Conservation (phyloP, 1,284 basidiomycete genomes). For the Moesziomyces globuligerus region DNA sequence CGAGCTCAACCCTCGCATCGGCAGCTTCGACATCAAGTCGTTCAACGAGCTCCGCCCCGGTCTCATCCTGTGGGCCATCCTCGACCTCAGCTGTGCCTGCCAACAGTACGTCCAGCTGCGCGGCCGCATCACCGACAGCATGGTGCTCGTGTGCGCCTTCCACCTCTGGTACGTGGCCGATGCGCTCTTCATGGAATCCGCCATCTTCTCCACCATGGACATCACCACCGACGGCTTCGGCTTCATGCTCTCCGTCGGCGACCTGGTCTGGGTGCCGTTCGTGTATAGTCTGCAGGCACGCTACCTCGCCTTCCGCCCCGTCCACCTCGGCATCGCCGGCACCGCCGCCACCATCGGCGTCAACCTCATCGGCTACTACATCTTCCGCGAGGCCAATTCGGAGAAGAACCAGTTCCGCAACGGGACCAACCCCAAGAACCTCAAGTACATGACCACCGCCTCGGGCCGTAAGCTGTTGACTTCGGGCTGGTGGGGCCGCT, state of each 20-base stretch:
- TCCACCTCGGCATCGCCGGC: slow-evolving; percentile 78
- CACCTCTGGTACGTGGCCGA: slow-evolving; percentile 89
- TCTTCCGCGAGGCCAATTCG: slow-evolving; percentile 87
- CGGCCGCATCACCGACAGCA: slow-evolving; percentile 84
- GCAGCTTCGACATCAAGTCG: slow-evolving; percentile 91
- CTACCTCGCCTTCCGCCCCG: slow-evolving; percentile 86
- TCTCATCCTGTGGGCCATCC: slow-evolving; percentile 90
- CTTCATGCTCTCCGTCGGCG: slow-evolving; percentile 96
- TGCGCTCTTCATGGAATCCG: slow-evolving; percentile 69
- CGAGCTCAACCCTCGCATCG: slow-evolving; percentile 87
- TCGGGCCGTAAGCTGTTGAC: slow-evolving; percentile 89
- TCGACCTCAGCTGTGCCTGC: slow-evolving; percentile 91
- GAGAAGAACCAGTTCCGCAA: slow-evolving; percentile 97
- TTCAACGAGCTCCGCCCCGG: slow-evolving; percentile 87
- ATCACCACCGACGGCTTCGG: slow-evolving; percentile 98
- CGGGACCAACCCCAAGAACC: slow-evolving; percentile 91
- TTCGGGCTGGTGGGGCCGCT: slow-evolving; percentile 96
- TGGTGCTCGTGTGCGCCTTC: slow-evolving; percentile 88
- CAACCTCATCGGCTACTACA: slow-evolving; percentile 84
- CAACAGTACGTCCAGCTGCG: slow-evolving; percentile 82
- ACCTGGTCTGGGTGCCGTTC: slow-evolving; percentile 94
- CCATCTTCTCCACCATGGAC: slow-evolving; percentile 95
- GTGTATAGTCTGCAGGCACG: slow-evolving; percentile 92
- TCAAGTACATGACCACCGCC: slow-evolving; percentile 84
- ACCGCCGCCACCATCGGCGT: slow-evolving; percentile 75